Evolutionary conservation across 768 basidiomycete genomes (phyloP), one percentile per base, ranked within the genome.

Genomic region (Leccinum olivaceopallidum): DNA sequence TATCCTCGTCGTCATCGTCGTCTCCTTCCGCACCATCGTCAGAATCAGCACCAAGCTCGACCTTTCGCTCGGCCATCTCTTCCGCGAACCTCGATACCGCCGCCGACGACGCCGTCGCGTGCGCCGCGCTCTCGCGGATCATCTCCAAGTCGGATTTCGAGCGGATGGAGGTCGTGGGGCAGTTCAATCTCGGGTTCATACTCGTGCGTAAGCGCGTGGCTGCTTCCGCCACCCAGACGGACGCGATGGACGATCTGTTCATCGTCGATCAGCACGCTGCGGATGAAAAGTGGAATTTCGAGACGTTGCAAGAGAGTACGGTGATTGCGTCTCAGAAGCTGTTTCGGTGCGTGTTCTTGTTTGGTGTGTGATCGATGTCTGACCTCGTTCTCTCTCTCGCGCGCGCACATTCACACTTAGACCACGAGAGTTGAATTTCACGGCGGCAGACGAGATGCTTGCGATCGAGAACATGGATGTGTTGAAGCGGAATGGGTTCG

Each of bases 281-380:
- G 6, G 97, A 99, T 74, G 97, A 98, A 75, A 98, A 98, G 77
- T 98, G 92, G 76, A 98, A 98, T 71, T 98, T 98, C 70, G 97
- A 98, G 79, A 90, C 85, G 2, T 76, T 98, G 59, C 96, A 98
- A 73, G 81, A 84, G 64, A 94, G 87, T n/a, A 98, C 95, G 12
- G 83, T 82, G 55, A 95, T 99, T 59, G 83, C 91, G 65, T 92
- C 90, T 2, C 96, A 98, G 68, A 85, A 79, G 61, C 78, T 98
- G 5, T 84, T 96, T 71, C 81, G 82, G 95, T 95, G 65, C 58
- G 85, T 32, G 12, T 28, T 44, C 14, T 16, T 76, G 6, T 51
- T 4, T 3, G 10, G n/a, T 13, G 42, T 20, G 42, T 0, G 2
- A 20, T 34, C 2, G 34, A 26, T 51, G 50, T 0, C 8, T 14